Conservation (phyloP, 139 green algal genomes). For the Medakamo hakoo region DNA sequence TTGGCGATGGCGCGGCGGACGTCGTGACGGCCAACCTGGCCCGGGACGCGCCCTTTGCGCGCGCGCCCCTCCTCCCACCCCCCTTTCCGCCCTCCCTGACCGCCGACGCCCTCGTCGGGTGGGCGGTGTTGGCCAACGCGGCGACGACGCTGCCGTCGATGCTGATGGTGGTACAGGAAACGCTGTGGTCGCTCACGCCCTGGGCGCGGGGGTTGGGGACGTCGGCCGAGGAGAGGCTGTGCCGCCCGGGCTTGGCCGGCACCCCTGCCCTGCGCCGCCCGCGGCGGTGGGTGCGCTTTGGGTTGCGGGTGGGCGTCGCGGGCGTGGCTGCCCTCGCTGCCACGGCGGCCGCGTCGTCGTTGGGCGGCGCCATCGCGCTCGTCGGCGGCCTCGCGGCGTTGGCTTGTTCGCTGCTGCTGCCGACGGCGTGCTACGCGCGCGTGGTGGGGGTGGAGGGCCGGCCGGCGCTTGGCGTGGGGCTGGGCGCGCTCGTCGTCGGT, state of each 20-base stretch:
- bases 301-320: neutral
- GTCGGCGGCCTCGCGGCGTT: constrained; percentile 26
- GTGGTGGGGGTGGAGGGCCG: constrained; percentile 16
- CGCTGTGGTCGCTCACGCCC: neutral
- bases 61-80: constrained; percentile 1
- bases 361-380: neutral
- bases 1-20: constrained; percentile 12
- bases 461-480: neutral
- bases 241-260: neutral
- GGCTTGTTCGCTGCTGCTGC: constrained; percentile 26
- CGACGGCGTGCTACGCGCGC: constrained; percentile 17
- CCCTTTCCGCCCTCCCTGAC: constrained; percentile 16
- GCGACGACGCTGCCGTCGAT: constrained; percentile 20
- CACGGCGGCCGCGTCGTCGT: neutral
- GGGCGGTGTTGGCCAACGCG: constrained; percentile 19
- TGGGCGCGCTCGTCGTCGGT: constrained; percentile 5
- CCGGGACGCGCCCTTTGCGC: constrained; percentile 9
- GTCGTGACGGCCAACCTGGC: constrained; percentile 26
- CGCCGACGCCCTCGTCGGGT: constrained; percentile 38
- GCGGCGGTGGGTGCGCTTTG: neutral
- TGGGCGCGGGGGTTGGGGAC: neutral
- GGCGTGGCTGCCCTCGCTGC: neutral
- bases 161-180: constrained; percentile 28
- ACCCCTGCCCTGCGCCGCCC: neutral
- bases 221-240: neutral